phyloP scores from a whole-genome alignment of 768 basidiomycete genomes.

The Sporobolomyces pararoseus region DNA sequence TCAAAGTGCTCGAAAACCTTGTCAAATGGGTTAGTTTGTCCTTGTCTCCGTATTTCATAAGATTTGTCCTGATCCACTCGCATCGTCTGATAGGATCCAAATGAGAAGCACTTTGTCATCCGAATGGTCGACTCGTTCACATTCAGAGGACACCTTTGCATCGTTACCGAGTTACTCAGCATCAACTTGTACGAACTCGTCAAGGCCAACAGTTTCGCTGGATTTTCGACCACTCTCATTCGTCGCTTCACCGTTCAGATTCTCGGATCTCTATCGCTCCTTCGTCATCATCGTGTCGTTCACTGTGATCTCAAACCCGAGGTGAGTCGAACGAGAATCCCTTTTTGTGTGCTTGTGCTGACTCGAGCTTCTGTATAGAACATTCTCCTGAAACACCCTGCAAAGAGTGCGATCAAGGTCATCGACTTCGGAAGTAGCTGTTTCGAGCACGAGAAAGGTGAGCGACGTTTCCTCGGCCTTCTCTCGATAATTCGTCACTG shows the following conservation, averaged over 20 bases:
- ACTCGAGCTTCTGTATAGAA: conserved; percentile 59
- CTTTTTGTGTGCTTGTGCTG: not conserved
- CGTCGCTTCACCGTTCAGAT: conserved; percentile 95
- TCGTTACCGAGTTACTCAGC: conserved; percentile 93
- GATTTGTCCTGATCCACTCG: not conserved
- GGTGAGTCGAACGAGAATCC: conserved; percentile 60
- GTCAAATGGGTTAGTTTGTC: conserved; percentile 85
- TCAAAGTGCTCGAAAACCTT: conserved; percentile 93
- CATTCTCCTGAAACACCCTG: conserved; percentile 85
- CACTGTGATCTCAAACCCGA: conserved; percentile 99
- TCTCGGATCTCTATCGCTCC: conserved; percentile 80
- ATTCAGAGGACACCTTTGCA: conserved; percentile 95
- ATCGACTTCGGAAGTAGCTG: conserved; percentile 99
- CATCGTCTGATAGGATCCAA: conserved; percentile 67
- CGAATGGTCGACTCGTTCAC: conserved; percentile 99
- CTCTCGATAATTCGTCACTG: too few species aligned
- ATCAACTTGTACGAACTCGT: conserved; percentile 98
- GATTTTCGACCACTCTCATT: conserved; percentile 93
- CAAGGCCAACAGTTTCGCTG: conserved; percentile 96
- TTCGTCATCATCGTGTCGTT: conserved; percentile 95
- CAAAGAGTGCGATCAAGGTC: conserved; percentile 93
- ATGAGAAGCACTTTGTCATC: conserved; percentile 94
- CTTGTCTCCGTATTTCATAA: not conserved
- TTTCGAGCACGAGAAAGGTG: conserved; percentile 92
- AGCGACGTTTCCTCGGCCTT: not conserved